Conservation (phyloP, 257 asterid genomes). For the Jasminum sambac region DNA sequence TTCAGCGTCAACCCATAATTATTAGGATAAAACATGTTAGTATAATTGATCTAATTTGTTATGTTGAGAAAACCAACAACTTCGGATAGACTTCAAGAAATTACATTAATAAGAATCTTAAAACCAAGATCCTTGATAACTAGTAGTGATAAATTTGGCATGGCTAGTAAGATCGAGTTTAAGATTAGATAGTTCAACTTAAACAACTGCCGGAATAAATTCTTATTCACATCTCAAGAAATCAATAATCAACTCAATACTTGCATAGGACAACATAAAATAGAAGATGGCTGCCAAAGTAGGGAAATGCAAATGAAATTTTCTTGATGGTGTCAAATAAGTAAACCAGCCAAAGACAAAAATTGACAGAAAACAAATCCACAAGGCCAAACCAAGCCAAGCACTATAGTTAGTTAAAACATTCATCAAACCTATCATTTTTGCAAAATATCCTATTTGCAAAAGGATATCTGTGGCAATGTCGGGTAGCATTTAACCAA, state of each 20-base stretch:
- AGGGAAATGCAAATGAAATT: not conserved
- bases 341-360: not conserved
- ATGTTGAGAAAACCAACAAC: not conserved
- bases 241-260: slow-evolving; percentile 1
- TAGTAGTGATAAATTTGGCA: not conserved
- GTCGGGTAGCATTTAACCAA: not conserved
- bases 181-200: not conserved
- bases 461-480: not conserved
- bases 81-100: not conserved
- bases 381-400: not conserved
- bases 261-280: not conserved
- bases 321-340: not conserved
- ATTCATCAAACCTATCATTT: not conserved
- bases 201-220: not conserved
- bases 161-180: not conserved
- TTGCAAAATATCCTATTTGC: not conserved
- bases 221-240: not conserved
- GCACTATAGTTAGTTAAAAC: not conserved
- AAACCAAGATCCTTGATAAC: not conserved
- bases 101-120: too few species aligned
- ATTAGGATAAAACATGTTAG: not conserved
- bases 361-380: not conserved
- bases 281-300: not conserved
- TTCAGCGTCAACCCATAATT: not conserved
- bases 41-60: not conserved